phyloP scores from a whole-genome alignment of 2,329 filamentous ascomycete species.

The Fusarium pseudonygamai region DNA sequence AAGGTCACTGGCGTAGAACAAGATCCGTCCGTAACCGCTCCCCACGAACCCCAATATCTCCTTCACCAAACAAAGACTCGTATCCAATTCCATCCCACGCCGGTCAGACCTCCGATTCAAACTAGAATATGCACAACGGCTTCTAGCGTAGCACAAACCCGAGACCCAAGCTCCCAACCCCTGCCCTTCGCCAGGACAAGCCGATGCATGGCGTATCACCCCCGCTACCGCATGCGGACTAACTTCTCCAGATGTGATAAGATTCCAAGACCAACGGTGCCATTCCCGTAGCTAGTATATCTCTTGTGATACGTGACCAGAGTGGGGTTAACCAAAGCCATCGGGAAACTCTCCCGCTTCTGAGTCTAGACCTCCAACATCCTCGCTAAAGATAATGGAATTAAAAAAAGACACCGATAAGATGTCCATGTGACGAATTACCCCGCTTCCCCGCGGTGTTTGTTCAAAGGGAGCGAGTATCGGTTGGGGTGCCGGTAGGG shows the following conservation, averaged over 20 bases:
- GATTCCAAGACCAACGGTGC: conserved; percentile 6
- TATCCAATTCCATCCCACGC: background rate
- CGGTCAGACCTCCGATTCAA: background rate
- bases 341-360: conserved; percentile 26
- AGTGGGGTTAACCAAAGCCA: conserved; percentile 12
- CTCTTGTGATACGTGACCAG: background rate
- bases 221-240: background rate
- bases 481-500: conserved; percentile 26
- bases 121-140: background rate
- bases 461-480: background rate
- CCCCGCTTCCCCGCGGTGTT: conserved; percentile 34
- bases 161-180: background rate
- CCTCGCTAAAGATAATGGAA: background rate
- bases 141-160: conserved; percentile 11
- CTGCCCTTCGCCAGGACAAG: background rate
- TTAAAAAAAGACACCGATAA: background rate
- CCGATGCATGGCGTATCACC: conserved; percentile 3
- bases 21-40: background rate
- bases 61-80: background rate
- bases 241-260: background rate
- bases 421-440: conserved; percentile 25
- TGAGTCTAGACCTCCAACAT: conserved; percentile 2
- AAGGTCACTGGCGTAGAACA: background rate
- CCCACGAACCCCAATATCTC: background rate
- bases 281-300: conserved; percentile 20